phyloP scores from a whole-genome alignment of 768 basidiomycete genomes.

The Boletellus sp. region DNA sequence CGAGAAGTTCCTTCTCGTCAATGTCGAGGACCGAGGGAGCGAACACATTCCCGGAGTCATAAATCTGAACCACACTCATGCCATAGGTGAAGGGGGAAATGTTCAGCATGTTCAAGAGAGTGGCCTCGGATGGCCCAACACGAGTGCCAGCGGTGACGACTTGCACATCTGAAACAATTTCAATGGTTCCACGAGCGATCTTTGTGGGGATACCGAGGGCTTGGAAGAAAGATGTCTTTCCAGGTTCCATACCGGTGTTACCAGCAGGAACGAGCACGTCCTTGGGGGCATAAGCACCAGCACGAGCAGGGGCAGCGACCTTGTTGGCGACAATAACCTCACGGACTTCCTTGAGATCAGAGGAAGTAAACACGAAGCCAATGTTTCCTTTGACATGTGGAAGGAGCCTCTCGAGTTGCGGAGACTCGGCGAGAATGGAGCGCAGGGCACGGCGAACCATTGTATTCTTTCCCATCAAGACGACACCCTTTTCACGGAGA shows the following conservation, averaged over 20 bases:
- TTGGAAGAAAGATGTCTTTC: conserved; percentile 99
- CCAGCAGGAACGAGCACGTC: conserved; percentile 90
- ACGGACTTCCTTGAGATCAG: conserved; percentile 92
- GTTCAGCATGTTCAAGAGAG: conserved; percentile 98
- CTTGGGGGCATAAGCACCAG: conserved; percentile 91
- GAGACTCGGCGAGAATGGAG: conserved; percentile 81
- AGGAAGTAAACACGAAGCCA: conserved; percentile 95
- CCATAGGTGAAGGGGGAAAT: conserved; percentile 99
- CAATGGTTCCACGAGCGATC: conserved; percentile 99
- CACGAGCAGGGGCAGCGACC: conserved; percentile 97
- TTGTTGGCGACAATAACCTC: conserved; percentile 94
- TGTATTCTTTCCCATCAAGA: conserved; percentile 99
- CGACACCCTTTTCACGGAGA: conserved; percentile 93
- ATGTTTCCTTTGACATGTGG: conserved; percentile 97
- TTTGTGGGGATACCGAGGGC: conserved; percentile 99
- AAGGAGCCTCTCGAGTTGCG: conserved; percentile 94
- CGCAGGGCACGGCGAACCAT: conserved; percentile 99
- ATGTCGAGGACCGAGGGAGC: conserved; percentile 87
- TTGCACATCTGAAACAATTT: conserved; percentile 96
- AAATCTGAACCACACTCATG: conserved; percentile 98
- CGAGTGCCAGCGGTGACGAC: conserved; percentile 90
- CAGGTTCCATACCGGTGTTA: conserved; percentile 99
- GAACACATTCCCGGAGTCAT: conserved; percentile 91
- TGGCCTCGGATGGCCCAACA: conserved; percentile 96
- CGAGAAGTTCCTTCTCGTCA: conserved; percentile 85